A percentile compares a stretch with the other conserved stretches of the same genome.
phyloP scores from a whole-genome alignment of 176 grass and related monocot species.

The Juncus effusus region DNA sequence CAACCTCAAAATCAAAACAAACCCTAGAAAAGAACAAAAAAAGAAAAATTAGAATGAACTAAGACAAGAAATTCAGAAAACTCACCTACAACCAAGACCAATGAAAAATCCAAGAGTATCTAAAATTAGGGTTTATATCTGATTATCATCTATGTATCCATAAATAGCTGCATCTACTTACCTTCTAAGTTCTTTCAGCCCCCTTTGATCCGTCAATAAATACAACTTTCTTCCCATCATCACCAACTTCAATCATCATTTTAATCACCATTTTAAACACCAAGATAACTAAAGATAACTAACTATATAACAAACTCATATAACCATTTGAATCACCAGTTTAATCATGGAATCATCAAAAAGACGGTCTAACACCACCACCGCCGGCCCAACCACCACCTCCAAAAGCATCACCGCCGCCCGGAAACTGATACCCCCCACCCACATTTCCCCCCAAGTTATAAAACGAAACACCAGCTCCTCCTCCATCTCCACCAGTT shows the following conservation, averaged over 20 bases:
- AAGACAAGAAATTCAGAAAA: constrained; percentile 37
- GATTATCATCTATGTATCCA: constrained; percentile 42
- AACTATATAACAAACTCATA: background rate
- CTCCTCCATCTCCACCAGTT: constrained; percentile 52
- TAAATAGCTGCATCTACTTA: constrained; percentile 14
- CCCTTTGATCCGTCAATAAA: constrained; percentile 11
- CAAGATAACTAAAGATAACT: constrained; percentile 17
- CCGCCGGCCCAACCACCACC: constrained; percentile 45
- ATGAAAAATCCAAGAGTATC: constrained; percentile 19
- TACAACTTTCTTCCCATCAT: background rate
- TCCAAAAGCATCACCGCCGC: constrained; percentile 49
- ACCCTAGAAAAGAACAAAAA: constrained; percentile 28
- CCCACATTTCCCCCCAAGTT: constrained; percentile 72
- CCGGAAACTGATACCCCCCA: constrained; percentile 48
- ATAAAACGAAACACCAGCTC: constrained; percentile 70
- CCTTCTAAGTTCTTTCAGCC: background rate
- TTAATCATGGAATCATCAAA: constrained; percentile 34
- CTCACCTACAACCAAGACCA: constrained; percentile 42
- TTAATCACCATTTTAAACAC: constrained; percentile 16
- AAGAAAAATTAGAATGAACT: constrained; percentile 35
- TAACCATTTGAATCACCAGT: background rate
- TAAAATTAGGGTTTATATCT: constrained; percentile 25
- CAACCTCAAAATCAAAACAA: constrained; percentile 18
- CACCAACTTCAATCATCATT: background rate
- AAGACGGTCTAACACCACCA: constrained; percentile 59